These are phyloP conservation scores for Rhododendron molle DNA, from an alignment of 148 eudicot genomes.

Conservation along the genomic window DNA sequence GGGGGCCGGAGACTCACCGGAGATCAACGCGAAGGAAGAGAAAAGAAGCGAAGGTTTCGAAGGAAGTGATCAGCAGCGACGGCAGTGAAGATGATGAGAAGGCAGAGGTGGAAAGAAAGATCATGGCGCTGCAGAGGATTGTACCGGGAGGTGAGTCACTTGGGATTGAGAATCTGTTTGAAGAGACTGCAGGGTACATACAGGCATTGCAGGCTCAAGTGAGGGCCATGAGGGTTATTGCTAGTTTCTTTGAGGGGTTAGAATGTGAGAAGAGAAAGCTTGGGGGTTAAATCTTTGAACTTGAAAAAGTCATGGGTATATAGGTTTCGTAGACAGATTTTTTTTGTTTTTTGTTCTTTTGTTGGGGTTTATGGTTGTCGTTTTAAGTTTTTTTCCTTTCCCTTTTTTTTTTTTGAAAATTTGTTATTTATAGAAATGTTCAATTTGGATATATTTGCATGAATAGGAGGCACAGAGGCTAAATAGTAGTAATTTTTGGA, in stretches of 20 bases:
- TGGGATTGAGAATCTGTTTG: conserved; percentile 21
- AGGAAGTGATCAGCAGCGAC: background rate
- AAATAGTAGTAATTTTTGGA: background rate
- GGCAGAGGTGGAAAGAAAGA: conserved; percentile 24
- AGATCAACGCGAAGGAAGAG: background rate
- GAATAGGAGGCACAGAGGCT: background rate
- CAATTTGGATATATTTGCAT: background rate
- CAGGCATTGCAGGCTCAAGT: conserved; percentile 20
- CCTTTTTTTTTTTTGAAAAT: background rate
- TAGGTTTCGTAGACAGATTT: background rate
- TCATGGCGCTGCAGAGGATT: conserved; percentile 17
- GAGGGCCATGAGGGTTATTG: conserved; percentile 21
- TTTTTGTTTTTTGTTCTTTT: background rate
- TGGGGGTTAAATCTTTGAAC: conserved; percentile 13
- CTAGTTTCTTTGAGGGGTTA: conserved; percentile 17
- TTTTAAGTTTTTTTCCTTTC: background rate
- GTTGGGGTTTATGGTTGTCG: background rate
- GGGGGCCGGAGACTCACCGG: background rate
- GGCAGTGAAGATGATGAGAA: conserved; percentile 7
- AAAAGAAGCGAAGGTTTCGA: background rate
- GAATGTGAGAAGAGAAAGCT: conserved; percentile 14
- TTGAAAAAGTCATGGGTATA: background rate
- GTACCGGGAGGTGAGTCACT: conserved; percentile 28
- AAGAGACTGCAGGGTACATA: conserved; percentile 25
- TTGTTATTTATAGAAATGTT: background rate